phyloP scores from a whole-genome alignment of 768 basidiomycete species.

The Hygrocybe punicea region DNA sequence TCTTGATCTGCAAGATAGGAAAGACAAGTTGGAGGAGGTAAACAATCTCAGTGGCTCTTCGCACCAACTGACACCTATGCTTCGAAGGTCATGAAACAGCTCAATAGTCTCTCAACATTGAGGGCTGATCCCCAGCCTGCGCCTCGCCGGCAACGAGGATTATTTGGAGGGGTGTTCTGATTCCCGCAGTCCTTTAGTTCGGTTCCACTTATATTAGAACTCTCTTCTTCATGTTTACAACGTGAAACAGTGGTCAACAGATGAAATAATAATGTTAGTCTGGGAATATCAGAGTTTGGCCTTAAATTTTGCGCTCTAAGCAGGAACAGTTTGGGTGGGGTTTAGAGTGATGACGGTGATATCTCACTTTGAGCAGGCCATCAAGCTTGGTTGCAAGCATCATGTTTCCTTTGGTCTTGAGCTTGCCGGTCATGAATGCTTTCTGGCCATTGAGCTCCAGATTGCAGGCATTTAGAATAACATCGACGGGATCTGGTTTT shows the following conservation, averaged over 20 bases:
- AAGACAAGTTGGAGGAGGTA: conserved; percentile 96
- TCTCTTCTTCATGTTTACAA: not conserved
- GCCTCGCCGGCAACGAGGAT: conserved; percentile 69
- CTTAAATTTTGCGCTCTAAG: conserved; percentile 45
- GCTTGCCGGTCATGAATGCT: conserved; percentile 92
- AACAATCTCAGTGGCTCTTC: not conserved
- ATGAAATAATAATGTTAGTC: not conserved
- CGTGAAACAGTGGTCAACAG: not conserved
- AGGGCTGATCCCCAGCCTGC: conserved; percentile 77
- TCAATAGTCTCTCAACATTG: conserved; percentile 86
- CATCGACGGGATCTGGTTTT: not conserved
- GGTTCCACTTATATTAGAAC: no score
- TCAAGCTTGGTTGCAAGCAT: conserved; percentile 94
- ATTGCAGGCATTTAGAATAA: not conserved
- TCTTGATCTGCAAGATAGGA: conserved; percentile 91
- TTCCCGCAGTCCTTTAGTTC: not conserved
- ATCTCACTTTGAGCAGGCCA: conserved; percentile 69
- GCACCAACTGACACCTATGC: not conserved
- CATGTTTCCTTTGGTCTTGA: conserved; percentile 89
- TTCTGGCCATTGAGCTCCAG: conserved; percentile 84
- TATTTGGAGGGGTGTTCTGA: conserved; percentile 75
- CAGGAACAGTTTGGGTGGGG: not conserved
- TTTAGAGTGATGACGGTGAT: not conserved
- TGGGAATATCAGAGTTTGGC: not conserved
- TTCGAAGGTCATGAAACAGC: conserved; percentile 85